Base-by-base conservation (phyloP, 2,329 filamentous ascomycete species). In the Verticillium klebahnii region DNA sequence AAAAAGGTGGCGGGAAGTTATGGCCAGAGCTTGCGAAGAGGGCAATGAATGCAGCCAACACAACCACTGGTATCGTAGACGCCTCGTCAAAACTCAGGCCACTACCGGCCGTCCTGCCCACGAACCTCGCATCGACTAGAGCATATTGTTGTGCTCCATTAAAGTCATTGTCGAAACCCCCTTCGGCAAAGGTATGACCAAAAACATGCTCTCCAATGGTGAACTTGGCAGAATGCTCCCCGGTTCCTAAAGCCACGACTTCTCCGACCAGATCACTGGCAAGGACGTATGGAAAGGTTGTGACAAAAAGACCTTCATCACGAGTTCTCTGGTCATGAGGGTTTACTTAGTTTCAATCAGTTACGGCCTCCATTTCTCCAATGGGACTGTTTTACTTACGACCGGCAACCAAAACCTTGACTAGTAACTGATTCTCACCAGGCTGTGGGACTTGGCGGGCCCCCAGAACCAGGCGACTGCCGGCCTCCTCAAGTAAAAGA, bases 21-120 rank as follows among this genome's bases (percentile, higher is more conserved):
- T 17, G 50, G 9, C 58, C 58, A 23, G 58, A 60, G 14, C 34
- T 56, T 5, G 58, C 32, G 15, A 60, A 60, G 32, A 60, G 58
- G 34, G 58, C 58, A 32, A 60, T 56, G 34, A 61, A 61, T 19
- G 36, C 59, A 31, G 57, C 61, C 59, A 63, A 50, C 56, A 59
- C 58, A 25, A 36, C 11, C 32, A 58, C 57, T 1, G 62, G 60
- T 23, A 60, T 52, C 11, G 39, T 63, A 37, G 62, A 57, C 3
- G 58, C 58, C 23, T 60, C 40, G 23, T 60, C 58, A 34, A n/a
- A 19, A 40, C 50, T 60, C 39, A 60, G 50, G 12, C 58, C 58
- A 17, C 17, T 60, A n/a, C 25, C 32, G 2, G 58, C 58, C 50
- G 56, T 32, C 25, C 50, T 56, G 23, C 50, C 58, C 4, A 60